Evolutionary conservation across 495 filamentous ascomycete genomes (phyloP).

Genomic region (Staphylotrichum longicolle): DNA sequence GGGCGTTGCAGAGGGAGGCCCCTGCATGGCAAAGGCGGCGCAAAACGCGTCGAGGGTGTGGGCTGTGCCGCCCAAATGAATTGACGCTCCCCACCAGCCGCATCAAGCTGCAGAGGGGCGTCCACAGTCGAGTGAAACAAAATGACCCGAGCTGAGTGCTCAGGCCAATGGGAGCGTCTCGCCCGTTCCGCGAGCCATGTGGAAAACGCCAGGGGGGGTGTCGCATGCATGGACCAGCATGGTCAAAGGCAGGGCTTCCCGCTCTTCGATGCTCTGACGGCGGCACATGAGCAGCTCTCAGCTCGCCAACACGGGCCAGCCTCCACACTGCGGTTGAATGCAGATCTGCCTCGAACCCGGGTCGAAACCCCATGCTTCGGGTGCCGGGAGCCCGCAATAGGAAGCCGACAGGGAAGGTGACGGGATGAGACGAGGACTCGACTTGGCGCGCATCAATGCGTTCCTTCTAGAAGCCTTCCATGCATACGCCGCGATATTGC

Average conservation of each 20-base stretch:
- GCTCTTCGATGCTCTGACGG: slow-evolving; percentile 5
- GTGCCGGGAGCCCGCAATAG: neutral
- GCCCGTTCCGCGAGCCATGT: neutral
- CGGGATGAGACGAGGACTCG: neutral
- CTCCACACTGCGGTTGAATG: neutral
- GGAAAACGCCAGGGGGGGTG: neutral
- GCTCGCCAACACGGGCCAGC: neutral
- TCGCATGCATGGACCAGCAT: slow-evolving; percentile 4
- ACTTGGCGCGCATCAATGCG: slow-evolving; percentile 4
- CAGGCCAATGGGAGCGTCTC: neutral
- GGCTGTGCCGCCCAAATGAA: slow-evolving; percentile 4
- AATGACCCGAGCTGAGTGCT: neutral
- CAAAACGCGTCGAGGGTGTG: neutral
- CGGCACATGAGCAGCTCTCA: slow-evolving; percentile 4
- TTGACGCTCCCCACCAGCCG: neutral
- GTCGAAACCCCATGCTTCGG: neutral
- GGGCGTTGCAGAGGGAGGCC: neutral
- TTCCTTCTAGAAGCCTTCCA: slow-evolving; percentile 26
- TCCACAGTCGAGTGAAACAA: neutral
- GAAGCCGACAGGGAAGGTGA: neutral
- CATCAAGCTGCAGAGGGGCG: slow-evolving; percentile 10
- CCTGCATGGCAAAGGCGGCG: slow-evolving; percentile 17
- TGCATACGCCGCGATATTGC: slow-evolving; percentile 21
- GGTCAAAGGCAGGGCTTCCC: neutral
- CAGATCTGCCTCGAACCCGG: neutral